Base-by-base conservation (phyloP, 768 basidiomycete species). In the Phylloporus scabripes region DNA sequence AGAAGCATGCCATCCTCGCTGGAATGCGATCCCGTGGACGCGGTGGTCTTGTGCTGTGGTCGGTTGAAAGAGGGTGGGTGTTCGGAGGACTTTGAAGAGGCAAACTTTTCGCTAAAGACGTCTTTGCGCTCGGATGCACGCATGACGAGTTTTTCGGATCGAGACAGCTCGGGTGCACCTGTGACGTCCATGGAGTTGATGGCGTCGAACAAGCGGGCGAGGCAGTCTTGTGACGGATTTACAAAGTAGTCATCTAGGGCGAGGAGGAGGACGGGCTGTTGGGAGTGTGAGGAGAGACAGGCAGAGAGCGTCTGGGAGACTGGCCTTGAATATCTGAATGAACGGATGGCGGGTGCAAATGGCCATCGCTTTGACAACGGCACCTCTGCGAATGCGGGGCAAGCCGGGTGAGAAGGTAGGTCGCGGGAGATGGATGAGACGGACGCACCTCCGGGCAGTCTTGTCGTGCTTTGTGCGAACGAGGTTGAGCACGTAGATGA, bases 231-330 rank as follows among this genome's bases (percentile, higher is more conserved):
- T 0, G 92, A 92, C 0, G 94, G 93, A 54, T 85, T 78, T 21
- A 79, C 73, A 66, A 94, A 92, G 70, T 97, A 99, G 67, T 97
- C 92, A 63, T 97, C 92, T 40, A 99, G 77, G 5, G 95, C 94
- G 61, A 98, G 84, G 2, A 96, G 73, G 9, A 99, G 81, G 44
- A 97, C 81, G 14, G 94, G 94, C 93, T 96, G 47, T 45, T 9
- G 52, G 26, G 7, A 31, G n/a, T 11, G 46, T 58, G 39, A 41
- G 42, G 29, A n/a, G 20, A 8, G 29, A 9, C 32, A 12, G 41
- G 26, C 10, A 24, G 20, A 28, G 28, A 37, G 20, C 7, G 21
- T 10, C 46, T 28, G 41, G 11, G 29, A 24, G 3, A 56, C 74
- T 53, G 49, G 85, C 92, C 78, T 95, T 93, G 79, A 92, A 96